Evolutionary conservation across 2,329 filamentous ascomycete genomes (phyloP).

Genomic region (Fusarium luffae): DNA sequence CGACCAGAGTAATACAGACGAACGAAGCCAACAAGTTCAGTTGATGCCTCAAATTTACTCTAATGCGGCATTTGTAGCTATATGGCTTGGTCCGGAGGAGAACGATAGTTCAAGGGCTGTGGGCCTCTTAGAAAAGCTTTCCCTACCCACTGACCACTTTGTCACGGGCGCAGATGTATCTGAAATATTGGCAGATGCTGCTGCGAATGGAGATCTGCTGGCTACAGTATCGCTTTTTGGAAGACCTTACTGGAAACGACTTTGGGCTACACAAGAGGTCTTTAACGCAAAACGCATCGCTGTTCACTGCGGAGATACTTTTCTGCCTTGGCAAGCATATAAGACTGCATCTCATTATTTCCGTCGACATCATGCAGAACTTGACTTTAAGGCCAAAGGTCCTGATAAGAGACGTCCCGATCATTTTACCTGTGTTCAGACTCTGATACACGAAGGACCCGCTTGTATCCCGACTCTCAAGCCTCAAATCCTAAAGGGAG

Average conservation of each 20-base stretch:
- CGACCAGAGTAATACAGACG: neutral
- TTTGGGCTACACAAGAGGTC: slow-evolving; percentile 27
- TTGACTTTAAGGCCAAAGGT: slow-evolving; percentile 5
- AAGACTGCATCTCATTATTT: neutral
- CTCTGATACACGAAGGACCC: slow-evolving; percentile 15
- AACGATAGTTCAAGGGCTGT: slow-evolving; percentile 13
- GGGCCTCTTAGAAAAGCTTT: neutral
- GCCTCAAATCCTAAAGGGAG: neutral
- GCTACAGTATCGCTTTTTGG: slow-evolving; percentile 25
- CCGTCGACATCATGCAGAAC: neutral
- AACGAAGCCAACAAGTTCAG: slow-evolving; percentile 19
- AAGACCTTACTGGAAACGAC: slow-evolving; percentile 25
- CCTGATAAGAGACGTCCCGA: neutral
- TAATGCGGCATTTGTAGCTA: slow-evolving; percentile 9
- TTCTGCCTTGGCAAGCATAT: slow-evolving; percentile 15
- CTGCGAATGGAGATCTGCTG: slow-evolving; percentile 7
- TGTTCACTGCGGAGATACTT: slow-evolving; percentile 17
- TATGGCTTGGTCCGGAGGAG: slow-evolving; percentile 28
- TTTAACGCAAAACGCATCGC: slow-evolving; percentile 15
- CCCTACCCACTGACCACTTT: neutral
- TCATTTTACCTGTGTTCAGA: slow-evolving; percentile 19
- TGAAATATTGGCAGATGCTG: neutral
- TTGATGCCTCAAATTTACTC: slow-evolving; percentile 24
- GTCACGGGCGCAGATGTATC: neutral
- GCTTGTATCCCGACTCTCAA: slow-evolving; percentile 6